Evolutionary conservation across 2,329 filamentous ascomycete species (phyloP), one percentile per base, ranked within the genome.

Genomic region (Trichoderma sp.): DNA sequence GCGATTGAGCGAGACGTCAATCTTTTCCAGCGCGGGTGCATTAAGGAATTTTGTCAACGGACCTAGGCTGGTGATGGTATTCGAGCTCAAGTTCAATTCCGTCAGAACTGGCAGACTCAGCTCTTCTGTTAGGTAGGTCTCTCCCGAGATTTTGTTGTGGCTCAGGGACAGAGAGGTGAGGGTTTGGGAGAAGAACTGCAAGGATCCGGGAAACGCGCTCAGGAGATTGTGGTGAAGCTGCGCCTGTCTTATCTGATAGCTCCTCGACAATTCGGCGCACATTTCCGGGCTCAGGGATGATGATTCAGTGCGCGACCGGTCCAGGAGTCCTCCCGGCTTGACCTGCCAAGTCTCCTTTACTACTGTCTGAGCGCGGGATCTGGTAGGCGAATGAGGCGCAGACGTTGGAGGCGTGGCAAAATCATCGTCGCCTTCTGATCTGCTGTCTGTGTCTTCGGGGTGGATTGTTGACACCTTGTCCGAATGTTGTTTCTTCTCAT

Each of bases 1-100:
- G n/a, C 91, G 89, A 76, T 98, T 98, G 71, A 90, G 86, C 27
- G 91, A 93, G 8, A 96, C 84, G 74, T 98, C 92, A 1, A 97
- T 83, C 72, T 90, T 91, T 64, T 90, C 87, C 7, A 98, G 84
- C 7, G 80, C 83, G 0, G 93, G 93, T 0, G 94, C 93, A n/a
- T 85, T 83, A 5, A 98, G 84, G 71, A 88, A 82, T 5, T 82
- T 79, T 3, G 87, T 84, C 17, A 98, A 80, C 0, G 90, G 87
- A 1, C 86, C 83, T 10, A 97, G 80, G 3, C 88, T 88, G 0
- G 87, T 89, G 69, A 97, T 87, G 54, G 89, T 89, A 76, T 95
- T 94, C 27, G 87, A 86, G 52, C 87, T 84, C 25, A 98, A 78
- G 73, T 91, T 93, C 45, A 98, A 84, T 71, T 94, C 92, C 72